These are phyloP conservation scores for Saccharomyces hybrid DNA, from an alignment of 1,139 yeast genomes.

Conservation along the genomic window DNA sequence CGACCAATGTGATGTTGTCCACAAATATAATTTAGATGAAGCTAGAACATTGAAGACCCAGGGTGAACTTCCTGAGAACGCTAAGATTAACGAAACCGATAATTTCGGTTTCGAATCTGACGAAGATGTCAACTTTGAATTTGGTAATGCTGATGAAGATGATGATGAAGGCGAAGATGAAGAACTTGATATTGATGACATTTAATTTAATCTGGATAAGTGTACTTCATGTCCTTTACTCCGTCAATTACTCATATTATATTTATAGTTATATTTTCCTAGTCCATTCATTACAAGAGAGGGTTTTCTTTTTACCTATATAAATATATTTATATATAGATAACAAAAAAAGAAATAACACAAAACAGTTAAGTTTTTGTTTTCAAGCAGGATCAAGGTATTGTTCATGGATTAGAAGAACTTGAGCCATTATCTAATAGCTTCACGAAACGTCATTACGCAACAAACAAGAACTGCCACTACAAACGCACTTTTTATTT, in stretches of 20 bases:
- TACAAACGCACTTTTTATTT: not conserved
- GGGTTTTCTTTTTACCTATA: constrained; percentile 5
- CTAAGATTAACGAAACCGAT: constrained; percentile 96
- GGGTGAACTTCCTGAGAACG: constrained; percentile 95
- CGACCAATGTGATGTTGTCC: constrained; percentile 95
- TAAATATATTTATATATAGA: constrained; percentile 4
- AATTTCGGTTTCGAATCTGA: constrained; percentile 95
- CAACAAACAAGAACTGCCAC: not conserved
- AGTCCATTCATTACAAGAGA: not conserved
- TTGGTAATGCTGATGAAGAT: constrained; percentile 86
- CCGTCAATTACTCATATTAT: not conserved
- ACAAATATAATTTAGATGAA: constrained; percentile 94
- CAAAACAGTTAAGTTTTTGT: not conserved
- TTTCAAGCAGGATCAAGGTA: not conserved
- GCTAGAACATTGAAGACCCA: constrained; percentile 92
- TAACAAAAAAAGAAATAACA: constrained; percentile 7
- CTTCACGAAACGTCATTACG: not conserved
- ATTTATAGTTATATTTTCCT: constrained; percentile 1
- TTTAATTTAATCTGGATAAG: constrained; percentile 12
- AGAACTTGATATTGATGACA: constrained; percentile 53
- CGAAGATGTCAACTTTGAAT: constrained; percentile 96
- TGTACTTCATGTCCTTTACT: not conserved
- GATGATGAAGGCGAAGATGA: constrained; percentile 65
- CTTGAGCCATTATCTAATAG: not conserved
- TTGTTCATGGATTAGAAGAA: not conserved